These are phyloP conservation scores for Chalciporus chontae DNA, from an alignment of 768 basidiomycete genomes.

Conservation along the genomic window DNA sequence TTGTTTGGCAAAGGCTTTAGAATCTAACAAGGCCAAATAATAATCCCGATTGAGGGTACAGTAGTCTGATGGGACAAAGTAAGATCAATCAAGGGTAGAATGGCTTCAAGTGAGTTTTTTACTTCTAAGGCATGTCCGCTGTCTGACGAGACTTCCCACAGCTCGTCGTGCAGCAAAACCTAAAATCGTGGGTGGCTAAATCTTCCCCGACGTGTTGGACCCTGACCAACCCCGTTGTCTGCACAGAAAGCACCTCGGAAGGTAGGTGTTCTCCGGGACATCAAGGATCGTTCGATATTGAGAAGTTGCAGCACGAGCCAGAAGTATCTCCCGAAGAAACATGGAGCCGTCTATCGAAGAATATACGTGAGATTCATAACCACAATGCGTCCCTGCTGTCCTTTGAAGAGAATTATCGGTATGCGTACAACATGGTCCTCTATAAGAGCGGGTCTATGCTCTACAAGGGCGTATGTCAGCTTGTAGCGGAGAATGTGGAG, in stretches of 20 bases:
- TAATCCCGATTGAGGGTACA: constrained; percentile 12
- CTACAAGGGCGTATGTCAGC: constrained; percentile 77
- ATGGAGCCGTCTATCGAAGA: constrained; percentile 75
- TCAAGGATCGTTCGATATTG: neutral
- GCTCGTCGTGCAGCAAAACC: constrained; percentile 34
- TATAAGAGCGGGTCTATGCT: constrained; percentile 80
- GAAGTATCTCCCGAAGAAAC: constrained; percentile 79
- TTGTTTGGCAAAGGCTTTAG: constrained; percentile 32
- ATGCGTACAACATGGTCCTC: constrained; percentile 92
- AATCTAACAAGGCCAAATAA: constrained; percentile 34
- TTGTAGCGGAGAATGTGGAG: constrained; percentile 82
- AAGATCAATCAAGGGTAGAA: constrained; percentile 13
- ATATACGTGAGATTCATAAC: constrained; percentile 92
- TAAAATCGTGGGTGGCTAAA: constrained; percentile 39
- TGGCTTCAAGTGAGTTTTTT: constrained; percentile 29
- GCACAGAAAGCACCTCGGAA: constrained; percentile 45
- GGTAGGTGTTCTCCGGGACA: constrained; percentile 29
- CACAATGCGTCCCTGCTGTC: constrained; percentile 88
- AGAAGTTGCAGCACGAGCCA: constrained; percentile 55
- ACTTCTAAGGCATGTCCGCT: neutral
- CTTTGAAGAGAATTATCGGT: constrained; percentile 92
- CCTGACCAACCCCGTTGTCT: constrained; percentile 14
- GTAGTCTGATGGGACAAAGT: constrained; percentile 14
- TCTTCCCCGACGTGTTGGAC: constrained; percentile 15
- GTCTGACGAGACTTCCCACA: constrained; percentile 15